Evolutionary conservation across 108 stramenopile genomes (phyloP).

Genomic region (Nannochloropsis granulata): DNA sequence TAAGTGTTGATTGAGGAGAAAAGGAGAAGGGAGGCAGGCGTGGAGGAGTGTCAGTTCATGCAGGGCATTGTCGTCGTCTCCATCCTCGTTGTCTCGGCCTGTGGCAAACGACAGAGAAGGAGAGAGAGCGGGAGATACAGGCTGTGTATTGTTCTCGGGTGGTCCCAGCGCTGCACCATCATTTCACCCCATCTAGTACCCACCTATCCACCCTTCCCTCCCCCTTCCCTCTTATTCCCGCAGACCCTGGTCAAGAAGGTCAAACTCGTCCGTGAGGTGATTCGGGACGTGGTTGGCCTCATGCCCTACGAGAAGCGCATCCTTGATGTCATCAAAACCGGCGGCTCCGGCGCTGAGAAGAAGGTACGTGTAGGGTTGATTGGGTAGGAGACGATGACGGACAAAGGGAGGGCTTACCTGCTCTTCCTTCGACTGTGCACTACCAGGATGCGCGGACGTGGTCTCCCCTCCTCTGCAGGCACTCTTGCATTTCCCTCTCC

Average conservation of each 20-base stretch:
- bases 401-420: no score
- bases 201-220: not conserved
- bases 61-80: not conserved
- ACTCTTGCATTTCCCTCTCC: no score
- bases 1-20: not conserved
- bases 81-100: not conserved
- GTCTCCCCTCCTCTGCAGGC: no score
- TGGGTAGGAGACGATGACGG: no score
- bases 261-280: constrained; percentile 63
- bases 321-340: constrained; percentile 99
- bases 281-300: constrained; percentile 92
- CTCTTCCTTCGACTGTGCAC: no score
- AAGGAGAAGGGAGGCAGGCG: not conserved
- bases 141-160: no score
- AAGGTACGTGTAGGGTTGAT: constrained; percentile 14
- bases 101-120: not conserved
- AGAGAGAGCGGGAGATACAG: no score
- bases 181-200: not conserved
- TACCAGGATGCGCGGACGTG: no score
- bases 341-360: constrained; percentile 90
- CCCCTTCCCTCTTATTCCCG: not conserved
- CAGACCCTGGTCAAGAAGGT: constrained; percentile 41
- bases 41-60: not conserved
- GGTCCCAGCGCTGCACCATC: no score
- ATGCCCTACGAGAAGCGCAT: constrained; percentile 96